These are phyloP conservation scores for Closterium sp. DNA, from an alignment of 139 green algal species.

Conservation along the genomic window DNA sequence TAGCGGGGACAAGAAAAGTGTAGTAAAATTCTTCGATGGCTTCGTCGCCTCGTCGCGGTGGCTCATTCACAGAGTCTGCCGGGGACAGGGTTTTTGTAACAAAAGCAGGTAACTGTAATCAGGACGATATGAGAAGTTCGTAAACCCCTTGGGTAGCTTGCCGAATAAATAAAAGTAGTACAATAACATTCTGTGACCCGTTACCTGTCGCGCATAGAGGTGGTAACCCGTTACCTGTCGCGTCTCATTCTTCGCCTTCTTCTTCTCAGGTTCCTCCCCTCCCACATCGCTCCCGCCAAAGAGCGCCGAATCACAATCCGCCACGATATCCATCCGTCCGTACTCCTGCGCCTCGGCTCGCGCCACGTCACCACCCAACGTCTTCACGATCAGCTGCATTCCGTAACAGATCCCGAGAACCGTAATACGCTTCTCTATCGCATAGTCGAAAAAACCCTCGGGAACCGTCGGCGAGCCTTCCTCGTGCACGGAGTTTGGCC, in stretches of 20 bases:
- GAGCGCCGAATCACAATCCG: conserved; percentile 43
- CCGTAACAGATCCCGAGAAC: conserved; percentile 99
- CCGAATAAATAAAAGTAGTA: no score
- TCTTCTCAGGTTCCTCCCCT: not conserved
- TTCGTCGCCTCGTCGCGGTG: no score
- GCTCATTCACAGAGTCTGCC: no score
- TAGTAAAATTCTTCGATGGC: no score
- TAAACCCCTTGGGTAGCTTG: no score
- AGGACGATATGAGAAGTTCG: no score
- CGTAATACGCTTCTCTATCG: conserved; percentile 35
- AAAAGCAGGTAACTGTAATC: no score
- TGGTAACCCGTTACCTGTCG: not conserved
- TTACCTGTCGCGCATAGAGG: no score
- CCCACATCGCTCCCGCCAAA: not conserved
- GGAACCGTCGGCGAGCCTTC: conserved; percentile 81
- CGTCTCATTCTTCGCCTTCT: not conserved
- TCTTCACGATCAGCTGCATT: conserved; percentile 83
- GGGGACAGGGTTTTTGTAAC: no score
- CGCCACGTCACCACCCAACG: conserved; percentile 80
- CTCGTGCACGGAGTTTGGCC: conserved; percentile 93
- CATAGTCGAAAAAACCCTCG: conserved; percentile 43
- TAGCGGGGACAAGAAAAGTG: no score
- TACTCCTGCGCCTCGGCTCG: conserved; percentile 86
- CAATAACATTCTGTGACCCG: no score
- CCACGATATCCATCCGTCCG: conserved; percentile 88